Conservation (phyloP, 345 rosid species). For the Boechera stricta region DNA sequence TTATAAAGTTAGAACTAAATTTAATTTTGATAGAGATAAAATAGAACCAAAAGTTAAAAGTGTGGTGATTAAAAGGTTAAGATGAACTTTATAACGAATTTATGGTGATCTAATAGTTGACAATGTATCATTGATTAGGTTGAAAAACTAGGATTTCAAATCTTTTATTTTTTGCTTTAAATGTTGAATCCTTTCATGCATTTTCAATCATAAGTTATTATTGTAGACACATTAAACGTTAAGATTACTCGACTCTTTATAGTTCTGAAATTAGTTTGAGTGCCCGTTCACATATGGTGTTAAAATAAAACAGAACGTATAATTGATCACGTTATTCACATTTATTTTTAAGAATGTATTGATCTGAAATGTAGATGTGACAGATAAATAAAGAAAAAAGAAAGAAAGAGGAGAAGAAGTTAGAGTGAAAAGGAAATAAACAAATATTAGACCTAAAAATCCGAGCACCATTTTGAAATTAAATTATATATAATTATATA, state of each 20-base stretch:
- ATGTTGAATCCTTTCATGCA: not conserved
- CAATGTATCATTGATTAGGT: not conserved
- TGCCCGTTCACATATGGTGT: too few species aligned
- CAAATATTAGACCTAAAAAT: not conserved
- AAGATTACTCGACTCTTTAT: not conserved
- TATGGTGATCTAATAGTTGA: not conserved
- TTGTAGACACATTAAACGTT: not conserved
- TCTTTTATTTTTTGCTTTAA: too few species aligned
- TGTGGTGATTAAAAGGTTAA: not conserved
- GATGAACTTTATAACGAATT: not conserved
- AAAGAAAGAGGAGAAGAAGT: not conserved
- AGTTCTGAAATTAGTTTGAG: too few species aligned
- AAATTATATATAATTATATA: not conserved
- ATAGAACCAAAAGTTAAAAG: not conserved
- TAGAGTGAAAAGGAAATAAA: not conserved
- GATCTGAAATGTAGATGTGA: not conserved
- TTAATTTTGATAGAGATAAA: not conserved
- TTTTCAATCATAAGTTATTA: too few species aligned
- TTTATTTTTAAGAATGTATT: not conserved
- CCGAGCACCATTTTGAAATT: not conserved
- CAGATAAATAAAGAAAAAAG: not conserved
- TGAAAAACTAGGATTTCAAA: not conserved
- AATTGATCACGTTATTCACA: too few species aligned
- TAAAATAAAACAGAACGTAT: too few species aligned
- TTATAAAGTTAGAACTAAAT: not conserved